Evolutionary conservation across 768 basidiomycete genomes (phyloP).

Genomic region (Mycena latifolia): DNA sequence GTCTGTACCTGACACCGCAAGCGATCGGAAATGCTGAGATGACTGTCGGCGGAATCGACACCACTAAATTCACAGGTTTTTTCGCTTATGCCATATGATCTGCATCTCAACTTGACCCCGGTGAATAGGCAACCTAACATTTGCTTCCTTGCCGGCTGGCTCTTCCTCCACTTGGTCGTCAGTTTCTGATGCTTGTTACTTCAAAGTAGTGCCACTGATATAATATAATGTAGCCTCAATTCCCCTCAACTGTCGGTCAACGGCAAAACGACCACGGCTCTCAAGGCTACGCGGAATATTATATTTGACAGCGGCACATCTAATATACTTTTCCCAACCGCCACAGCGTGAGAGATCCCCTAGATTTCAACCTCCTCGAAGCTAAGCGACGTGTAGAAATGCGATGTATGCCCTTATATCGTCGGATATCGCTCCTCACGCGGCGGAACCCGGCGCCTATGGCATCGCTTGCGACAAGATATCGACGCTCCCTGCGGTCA

Average conservation of each 20-base stretch:
- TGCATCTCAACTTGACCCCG: slow-evolving; percentile 4
- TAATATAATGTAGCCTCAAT: slow-evolving; percentile 35
- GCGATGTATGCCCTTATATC: slow-evolving; percentile 71
- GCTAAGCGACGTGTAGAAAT: slow-evolving; percentile 42
- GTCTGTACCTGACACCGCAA: slow-evolving; percentile 62
- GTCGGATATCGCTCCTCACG: slow-evolving; percentile 65
- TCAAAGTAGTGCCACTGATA: background rate
- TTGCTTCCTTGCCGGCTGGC: slow-evolving; percentile 53
- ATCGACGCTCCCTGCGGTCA: slow-evolving; percentile 60
- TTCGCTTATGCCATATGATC: slow-evolving; percentile 12
- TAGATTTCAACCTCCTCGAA: slow-evolving; percentile 11
- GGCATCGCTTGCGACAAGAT: slow-evolving; percentile 65
- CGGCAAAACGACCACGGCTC: slow-evolving; percentile 58
- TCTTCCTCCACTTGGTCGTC: slow-evolving; percentile 56
- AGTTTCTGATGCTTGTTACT: background rate
- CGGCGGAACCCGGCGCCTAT: slow-evolving; percentile 66
- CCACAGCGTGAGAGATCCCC: slow-evolving; percentile 57
- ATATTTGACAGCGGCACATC: slow-evolving; percentile 72
- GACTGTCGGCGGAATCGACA: slow-evolving; percentile 66
- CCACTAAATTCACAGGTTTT: slow-evolving; percentile 62
- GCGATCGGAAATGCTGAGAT: slow-evolving; percentile 63
- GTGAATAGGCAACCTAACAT: slow-evolving; percentile 53
- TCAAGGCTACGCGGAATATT: slow-evolving; percentile 56
- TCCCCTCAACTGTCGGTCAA: slow-evolving; percentile 65
- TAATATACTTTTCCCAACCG: slow-evolving; percentile 64